phyloP scores from a whole-genome alignment of 495 filamentous ascomycete genomes.

The Glonium stellatum region DNA sequence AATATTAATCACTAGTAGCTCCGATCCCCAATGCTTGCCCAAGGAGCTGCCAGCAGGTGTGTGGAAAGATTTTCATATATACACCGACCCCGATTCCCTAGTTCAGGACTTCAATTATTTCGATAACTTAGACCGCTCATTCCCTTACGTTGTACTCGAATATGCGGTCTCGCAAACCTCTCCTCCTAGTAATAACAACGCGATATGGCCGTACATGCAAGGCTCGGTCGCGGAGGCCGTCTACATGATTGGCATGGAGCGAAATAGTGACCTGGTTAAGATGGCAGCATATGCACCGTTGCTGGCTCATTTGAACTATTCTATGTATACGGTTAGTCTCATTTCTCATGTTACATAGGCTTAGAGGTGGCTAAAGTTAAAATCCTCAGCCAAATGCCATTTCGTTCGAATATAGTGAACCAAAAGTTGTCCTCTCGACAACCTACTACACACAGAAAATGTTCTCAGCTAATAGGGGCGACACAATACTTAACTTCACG shows the following conservation, averaged over 20 bases:
- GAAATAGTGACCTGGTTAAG: not conserved
- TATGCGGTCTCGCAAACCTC: not conserved
- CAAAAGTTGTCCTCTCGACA: not conserved
- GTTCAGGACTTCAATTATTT: not conserved
- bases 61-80: not conserved
- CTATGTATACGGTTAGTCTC: not conserved
- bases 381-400: not conserved
- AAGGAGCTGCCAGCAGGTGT: not conserved
- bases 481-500: not conserved
- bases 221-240: not conserved
- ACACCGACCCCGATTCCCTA: not conserved
- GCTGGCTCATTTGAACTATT: not conserved
- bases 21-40: not conserved
- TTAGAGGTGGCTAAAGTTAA: not conserved
- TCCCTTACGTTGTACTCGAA: not conserved
- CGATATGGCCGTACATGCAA: not conserved
- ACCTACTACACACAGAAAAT: not conserved
- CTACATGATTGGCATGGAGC: not conserved
- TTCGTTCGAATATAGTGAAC: not conserved
- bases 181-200: not conserved
- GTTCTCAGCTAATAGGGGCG: not conserved
- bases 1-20: not conserved
- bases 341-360: not conserved
- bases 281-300: not conserved
- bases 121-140: not conserved